Evolutionary conservation across 2,329 filamentous ascomycete species (phyloP).

Genomic region (Cercospora zeina): DNA sequence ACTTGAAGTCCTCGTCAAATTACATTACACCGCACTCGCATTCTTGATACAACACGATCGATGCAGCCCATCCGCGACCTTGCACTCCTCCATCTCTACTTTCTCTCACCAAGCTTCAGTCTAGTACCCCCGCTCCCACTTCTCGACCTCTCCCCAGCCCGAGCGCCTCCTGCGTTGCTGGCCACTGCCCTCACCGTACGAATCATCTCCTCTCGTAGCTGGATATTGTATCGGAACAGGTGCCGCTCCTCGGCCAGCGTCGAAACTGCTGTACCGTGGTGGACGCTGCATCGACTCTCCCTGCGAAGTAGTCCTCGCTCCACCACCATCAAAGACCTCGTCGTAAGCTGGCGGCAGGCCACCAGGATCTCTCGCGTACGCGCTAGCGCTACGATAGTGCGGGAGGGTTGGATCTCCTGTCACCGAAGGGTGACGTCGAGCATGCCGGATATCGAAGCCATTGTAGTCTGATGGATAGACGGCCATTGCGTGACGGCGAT

Average conservation of each 20-base stretch:
- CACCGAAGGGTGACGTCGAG: background rate
- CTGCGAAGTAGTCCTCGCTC: background rate
- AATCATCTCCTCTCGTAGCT: background rate
- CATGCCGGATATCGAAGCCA: background rate
- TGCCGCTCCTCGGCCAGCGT: background rate
- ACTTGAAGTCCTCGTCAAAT: too few species aligned
- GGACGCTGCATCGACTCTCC: background rate
- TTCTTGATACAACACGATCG: too few species aligned
- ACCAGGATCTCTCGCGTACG: background rate
- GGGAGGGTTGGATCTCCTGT: background rate
- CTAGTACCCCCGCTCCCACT: background rate
- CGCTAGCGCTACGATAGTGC: background rate
- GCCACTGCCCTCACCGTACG: background rate
- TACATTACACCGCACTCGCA: too few species aligned
- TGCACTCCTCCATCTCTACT: too few species aligned
- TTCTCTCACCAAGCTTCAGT: too few species aligned
- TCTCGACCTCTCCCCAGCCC: background rate
- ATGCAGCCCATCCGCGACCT: too few species aligned
- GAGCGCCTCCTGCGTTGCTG: background rate
- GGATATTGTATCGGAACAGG: background rate
- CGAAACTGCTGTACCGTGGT: background rate
- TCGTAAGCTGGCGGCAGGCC: conserved; percentile 1
- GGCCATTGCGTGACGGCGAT: background rate
- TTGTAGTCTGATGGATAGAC: background rate
- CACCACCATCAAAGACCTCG: background rate